Percentiles rank a stretch among this genome's conserved stretches.
These are phyloP conservation scores for Blastomyces gilchristii DNA, from an alignment of 2,329 filamentous ascomycete species.

Conservation along the genomic window DNA sequence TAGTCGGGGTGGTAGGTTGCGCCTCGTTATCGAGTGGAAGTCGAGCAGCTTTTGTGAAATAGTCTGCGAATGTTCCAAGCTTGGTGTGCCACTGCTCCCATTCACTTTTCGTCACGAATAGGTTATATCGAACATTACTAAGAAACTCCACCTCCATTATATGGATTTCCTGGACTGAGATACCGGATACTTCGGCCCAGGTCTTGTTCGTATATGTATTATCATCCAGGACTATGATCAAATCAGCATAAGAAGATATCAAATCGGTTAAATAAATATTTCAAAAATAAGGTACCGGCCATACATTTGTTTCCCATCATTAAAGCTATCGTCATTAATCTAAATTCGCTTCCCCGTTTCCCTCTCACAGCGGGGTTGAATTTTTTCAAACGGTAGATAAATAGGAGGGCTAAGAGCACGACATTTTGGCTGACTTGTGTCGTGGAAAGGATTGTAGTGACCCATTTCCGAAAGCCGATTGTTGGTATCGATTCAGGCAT, in stretches of 20 bases:
- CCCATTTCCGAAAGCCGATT: slow-evolving; percentile 84
- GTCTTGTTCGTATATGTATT: slow-evolving; percentile 99
- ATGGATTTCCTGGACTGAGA: slow-evolving; percentile 88
- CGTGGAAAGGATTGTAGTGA: slow-evolving; percentile 77
- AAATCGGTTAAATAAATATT: background rate
- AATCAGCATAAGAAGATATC: slow-evolving; percentile 14
- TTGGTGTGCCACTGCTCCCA: slow-evolving; percentile 84
- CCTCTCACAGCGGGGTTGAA: slow-evolving; percentile 83
- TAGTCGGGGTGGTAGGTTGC: slow-evolving; percentile 20
- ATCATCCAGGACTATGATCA: slow-evolving; percentile 67
- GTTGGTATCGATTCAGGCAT: slow-evolving; percentile 64
- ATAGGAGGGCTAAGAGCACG: slow-evolving; percentile 76
- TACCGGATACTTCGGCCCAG: slow-evolving; percentile 94
- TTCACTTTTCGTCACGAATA: slow-evolving; percentile 73
- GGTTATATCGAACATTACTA: slow-evolving; percentile 93
- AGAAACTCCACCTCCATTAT: slow-evolving; percentile 99
- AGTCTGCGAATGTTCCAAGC: slow-evolving; percentile 70
- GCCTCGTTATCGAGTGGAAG: slow-evolving; percentile 33
- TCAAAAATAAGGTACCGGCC: slow-evolving; percentile 22
- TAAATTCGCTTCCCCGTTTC: slow-evolving; percentile 84
- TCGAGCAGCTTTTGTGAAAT: slow-evolving; percentile 60
- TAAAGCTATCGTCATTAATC: slow-evolving; percentile 81
- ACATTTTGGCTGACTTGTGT: slow-evolving; percentile 97
- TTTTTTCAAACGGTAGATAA: slow-evolving; percentile 87
- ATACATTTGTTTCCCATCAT: slow-evolving; percentile 97